These are phyloP conservation scores for Circinella minor DNA, from an alignment of 371 early-diverging fungal genomes.

Conservation along the genomic window DNA sequence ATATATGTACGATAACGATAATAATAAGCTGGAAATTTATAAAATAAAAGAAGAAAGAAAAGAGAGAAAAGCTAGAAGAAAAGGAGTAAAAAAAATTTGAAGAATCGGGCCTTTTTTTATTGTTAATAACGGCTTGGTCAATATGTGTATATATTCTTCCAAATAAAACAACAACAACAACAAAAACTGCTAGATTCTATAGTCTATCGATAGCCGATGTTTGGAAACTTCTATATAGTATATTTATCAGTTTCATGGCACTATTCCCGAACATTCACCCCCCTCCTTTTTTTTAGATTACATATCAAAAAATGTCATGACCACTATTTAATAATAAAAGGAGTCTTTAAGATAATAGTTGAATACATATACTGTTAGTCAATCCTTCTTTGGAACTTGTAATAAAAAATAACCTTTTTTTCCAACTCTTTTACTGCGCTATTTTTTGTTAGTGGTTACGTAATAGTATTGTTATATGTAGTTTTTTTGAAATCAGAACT, in stretches of 20 bases:
- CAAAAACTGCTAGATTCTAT: not conserved
- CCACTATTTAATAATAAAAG: no score
- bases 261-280: not conserved
- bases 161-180: not conserved
- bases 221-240: conserved; percentile 11
- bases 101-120: not conserved
- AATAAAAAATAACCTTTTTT: not conserved
- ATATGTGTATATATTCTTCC: not conserved
- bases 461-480: not conserved
- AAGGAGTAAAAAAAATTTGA: not conserved
- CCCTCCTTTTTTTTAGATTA: no score
- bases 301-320: not conserved
- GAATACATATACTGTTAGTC: not conserved
- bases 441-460: not conserved
- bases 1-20: no score
- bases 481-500: not conserved
- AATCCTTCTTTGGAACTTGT: not conserved
- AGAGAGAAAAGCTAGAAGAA: not conserved
- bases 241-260: conserved; percentile 11
- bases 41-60: not conserved
- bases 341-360: not conserved
- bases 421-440: not conserved
- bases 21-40: no score
- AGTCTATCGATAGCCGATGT: not conserved
- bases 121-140: not conserved